Percentiles rank a stretch among this genome's conserved stretches.
These are phyloP conservation scores for Umbelopsis vinacea DNA, from an alignment of 192 early-diverging fungal species.

Conservation along the genomic window DNA sequence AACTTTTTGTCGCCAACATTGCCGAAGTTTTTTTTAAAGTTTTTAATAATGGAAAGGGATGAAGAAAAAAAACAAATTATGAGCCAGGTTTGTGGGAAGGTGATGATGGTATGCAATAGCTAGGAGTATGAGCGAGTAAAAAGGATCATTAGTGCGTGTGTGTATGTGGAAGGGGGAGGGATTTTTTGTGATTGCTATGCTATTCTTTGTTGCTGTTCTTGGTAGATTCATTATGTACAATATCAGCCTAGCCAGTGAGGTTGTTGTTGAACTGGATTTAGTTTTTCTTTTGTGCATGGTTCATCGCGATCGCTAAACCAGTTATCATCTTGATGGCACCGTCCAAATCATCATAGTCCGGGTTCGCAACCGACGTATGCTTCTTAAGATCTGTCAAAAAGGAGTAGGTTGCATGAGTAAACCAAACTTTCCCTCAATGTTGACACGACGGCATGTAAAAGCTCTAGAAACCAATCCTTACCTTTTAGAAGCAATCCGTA, in stretches of 20 bases:
- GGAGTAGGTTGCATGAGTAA: too few relatives aligned
- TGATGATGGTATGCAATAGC: background rate
- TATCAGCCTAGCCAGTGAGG: background rate
- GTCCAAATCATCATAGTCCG: slow-evolving; percentile 30
- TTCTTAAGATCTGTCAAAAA: slow-evolving; percentile 42
- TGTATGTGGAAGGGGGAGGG: background rate
- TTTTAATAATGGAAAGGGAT: background rate
- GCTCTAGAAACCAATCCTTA: background rate
- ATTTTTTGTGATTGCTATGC: too few relatives aligned
- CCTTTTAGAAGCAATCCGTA: slow-evolving; percentile 73
- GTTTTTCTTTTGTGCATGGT: slow-evolving; percentile 31
- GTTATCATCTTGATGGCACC: slow-evolving; percentile 37
- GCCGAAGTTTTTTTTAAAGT: background rate
- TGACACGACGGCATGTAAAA: background rate
- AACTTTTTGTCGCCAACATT: background rate
- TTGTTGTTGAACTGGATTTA: background rate
- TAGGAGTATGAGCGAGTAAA: background rate
- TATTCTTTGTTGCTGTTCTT: too few relatives aligned
- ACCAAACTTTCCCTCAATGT: too few relatives aligned
- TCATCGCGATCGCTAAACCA: slow-evolving; percentile 34
- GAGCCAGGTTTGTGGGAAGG: background rate
- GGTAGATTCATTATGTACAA: slow-evolving; percentile 4
- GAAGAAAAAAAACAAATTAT: background rate
- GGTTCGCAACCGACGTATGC: slow-evolving; percentile 30
- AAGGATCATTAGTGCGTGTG: background rate